Percentiles rank a stretch among this genome's conserved stretches.
Conservation (phyloP, 1,284 basidiomycete genomes). For the Melanopsichium pennsylvanicum region DNA sequence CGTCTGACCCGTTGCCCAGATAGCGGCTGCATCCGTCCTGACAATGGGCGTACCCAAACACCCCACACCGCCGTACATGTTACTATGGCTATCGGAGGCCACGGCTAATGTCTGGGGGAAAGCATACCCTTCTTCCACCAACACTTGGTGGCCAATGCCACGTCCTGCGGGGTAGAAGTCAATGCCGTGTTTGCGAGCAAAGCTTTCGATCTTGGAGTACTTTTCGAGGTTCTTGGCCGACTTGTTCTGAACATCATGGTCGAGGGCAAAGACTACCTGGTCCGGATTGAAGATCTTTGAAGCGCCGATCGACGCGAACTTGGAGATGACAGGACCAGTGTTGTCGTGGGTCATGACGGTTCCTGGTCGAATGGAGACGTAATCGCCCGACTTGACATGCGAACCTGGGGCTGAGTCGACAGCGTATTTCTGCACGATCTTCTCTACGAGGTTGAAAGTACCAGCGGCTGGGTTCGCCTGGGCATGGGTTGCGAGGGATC, state of each 20-base stretch:
- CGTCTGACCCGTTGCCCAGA: constrained; percentile 98
- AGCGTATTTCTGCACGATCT: constrained; percentile 96
- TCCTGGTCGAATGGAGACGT: constrained; percentile 97
- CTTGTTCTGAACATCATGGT: constrained; percentile 98
- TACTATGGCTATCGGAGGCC: constrained; percentile 95
- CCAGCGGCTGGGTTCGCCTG: constrained; percentile 27
- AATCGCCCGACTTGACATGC: constrained; percentile 88
- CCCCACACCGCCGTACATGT: constrained; percentile 98
- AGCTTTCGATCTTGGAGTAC: constrained; percentile 89
- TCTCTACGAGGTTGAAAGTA: constrained; percentile 77
- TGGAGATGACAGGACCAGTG: constrained; percentile 92
- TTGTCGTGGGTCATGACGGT: constrained; percentile 84
- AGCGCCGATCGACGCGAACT: constrained; percentile 91
- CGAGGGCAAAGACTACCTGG: constrained; percentile 93
- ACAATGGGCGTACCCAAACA: constrained; percentile 93
- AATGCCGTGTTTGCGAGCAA: constrained; percentile 83
- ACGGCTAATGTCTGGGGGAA: constrained; percentile 68
- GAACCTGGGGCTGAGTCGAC: constrained; percentile 77
- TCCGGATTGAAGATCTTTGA: constrained; percentile 81
- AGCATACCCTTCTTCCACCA: constrained; percentile 64
- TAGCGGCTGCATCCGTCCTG: constrained; percentile 82
- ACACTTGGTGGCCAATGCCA: constrained; percentile 78
- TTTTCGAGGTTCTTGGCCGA: constrained; percentile 91
- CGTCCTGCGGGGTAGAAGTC: constrained; percentile 98
- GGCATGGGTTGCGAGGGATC: constrained; percentile 39